Evolutionary conservation across 2,329 filamentous ascomycete genomes (phyloP).

Genomic region (Alternaria ethzedia): DNA sequence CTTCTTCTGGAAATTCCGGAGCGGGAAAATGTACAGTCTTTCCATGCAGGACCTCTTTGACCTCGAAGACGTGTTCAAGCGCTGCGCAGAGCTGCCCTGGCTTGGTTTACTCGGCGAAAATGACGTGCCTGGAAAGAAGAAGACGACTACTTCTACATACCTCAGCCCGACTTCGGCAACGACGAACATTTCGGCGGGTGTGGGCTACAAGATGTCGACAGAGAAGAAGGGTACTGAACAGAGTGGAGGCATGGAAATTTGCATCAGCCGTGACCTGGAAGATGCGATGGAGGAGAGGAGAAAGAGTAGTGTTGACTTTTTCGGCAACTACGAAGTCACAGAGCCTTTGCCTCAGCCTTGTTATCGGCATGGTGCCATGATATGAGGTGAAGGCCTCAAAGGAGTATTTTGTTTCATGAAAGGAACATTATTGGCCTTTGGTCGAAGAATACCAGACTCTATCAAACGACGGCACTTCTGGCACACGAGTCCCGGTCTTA

Average conservation of each 20-base stretch:
- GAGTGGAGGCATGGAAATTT: slow-evolving; percentile 47
- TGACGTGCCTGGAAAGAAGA: slow-evolving; percentile 18
- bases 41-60: slow-evolving; percentile 47
- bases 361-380: slow-evolving; percentile 40
- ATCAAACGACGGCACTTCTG: background rate
- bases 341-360: slow-evolving; percentile 43
- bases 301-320: slow-evolving; percentile 44
- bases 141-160: slow-evolving; percentile 7
- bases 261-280: slow-evolving; percentile 40
- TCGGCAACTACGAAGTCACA: slow-evolving; percentile 43
- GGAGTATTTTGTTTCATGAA: background rate
- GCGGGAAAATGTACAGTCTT: slow-evolving; percentile 41
- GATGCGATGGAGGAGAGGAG: slow-evolving; percentile 38
- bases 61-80: slow-evolving; percentile 44
- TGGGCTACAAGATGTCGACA: slow-evolving; percentile 44
- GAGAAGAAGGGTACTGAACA: slow-evolving; percentile 42
- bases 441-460: background rate
- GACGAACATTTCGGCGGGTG: slow-evolving; percentile 27
- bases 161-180: slow-evolving; percentile 21
- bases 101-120: slow-evolving; percentile 34
- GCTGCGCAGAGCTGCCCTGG: slow-evolving; percentile 41
- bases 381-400: slow-evolving; percentile 16
- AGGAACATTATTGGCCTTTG: background rate
- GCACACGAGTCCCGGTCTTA: background rate
- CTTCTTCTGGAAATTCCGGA: slow-evolving; percentile 45